Percentiles rank a stretch among this genome's conserved stretches.
Conservation (phyloP, 306 rosid genomes). For the Prunus persica region DNA sequence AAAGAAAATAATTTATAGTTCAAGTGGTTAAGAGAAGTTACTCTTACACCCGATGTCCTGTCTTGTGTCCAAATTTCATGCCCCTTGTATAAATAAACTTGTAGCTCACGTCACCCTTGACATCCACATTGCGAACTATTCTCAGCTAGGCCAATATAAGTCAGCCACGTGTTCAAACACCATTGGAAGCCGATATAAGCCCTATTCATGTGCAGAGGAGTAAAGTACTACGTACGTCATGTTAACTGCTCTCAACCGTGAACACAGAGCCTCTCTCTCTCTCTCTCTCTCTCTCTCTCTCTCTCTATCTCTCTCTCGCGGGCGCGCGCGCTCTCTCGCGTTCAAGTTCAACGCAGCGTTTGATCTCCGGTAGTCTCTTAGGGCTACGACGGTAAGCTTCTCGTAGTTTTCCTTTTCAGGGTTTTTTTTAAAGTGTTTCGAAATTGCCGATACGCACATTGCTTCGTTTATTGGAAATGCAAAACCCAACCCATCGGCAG, state of each 20-base stretch:
- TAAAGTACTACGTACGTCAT: neutral
- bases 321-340: neutral
- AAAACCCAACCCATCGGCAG: neutral
- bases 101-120: too few species aligned
- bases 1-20: fast-evolving
- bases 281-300: neutral
- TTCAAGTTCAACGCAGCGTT: neutral
- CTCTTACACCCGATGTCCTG: too few species aligned
- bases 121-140: too few species aligned
- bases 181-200: too few species aligned
- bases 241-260: neutral
- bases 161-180: neutral
- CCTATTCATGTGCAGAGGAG: neutral
- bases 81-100: too few species aligned
- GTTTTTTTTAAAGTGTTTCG: neutral
- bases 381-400: constrained; percentile 1
- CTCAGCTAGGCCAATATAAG: neutral
- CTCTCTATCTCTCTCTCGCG: too few species aligned
- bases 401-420: neutral
- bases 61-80: too few species aligned
- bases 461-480: neutral
- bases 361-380: neutral
- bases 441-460: neutral
- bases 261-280: neutral
- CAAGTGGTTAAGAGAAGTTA: too few species aligned